Base-by-base conservation (phyloP, 2,329 filamentous ascomycete genomes). In the Claviceps capensis region DNA sequence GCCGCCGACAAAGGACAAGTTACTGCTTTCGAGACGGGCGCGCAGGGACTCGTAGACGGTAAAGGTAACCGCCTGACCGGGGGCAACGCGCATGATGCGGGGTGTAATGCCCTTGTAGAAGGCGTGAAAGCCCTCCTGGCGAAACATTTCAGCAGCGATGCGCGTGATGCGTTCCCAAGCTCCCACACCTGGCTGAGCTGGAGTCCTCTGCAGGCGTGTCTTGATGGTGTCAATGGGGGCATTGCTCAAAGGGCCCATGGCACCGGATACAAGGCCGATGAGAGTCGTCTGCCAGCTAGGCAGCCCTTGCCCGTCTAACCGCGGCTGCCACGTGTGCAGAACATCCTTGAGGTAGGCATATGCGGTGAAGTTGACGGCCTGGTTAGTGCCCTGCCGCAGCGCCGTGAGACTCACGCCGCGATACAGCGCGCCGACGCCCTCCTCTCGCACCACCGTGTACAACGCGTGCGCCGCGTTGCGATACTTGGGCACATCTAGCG, bases 41-140 rank as follows among this genome's bases (percentile, higher is more conserved):
- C 83, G 87, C 55, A 90, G 70, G 66, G 66, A 88, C 68, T 90
- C 86, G 67, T 90, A 90, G 58, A 90, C 85, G 69, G 81, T 84
- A 54, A 84, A 84, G 3, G 81, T 84, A 51, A 84, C 81, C 53
- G 81, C 93, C 74, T 98, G 93, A 47, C 93, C 93, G 7, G 93
- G 93, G 26, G 93, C 93, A 51, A 98, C 93, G 63, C 93, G 82
- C 89, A 97, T 97, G 60, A 98, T 86, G 61, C 93, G 81, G 6
- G 93, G 93, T 47, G 93, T 98, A 70, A 98, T 98, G 62, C 93
- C 93, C 78, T 97, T 97, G 77, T 95, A 98, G 72, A 98, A 98
- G 47, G 93, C 93, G 62, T 88, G 83, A 60, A 91, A 76, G 38
- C 93, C 93, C 72, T 98, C 93, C 72, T 95, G 87, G 63, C 85